Evolutionary conservation across 2,329 filamentous ascomycete genomes (phyloP).

Genomic region (Fonsecaea monophora): DNA sequence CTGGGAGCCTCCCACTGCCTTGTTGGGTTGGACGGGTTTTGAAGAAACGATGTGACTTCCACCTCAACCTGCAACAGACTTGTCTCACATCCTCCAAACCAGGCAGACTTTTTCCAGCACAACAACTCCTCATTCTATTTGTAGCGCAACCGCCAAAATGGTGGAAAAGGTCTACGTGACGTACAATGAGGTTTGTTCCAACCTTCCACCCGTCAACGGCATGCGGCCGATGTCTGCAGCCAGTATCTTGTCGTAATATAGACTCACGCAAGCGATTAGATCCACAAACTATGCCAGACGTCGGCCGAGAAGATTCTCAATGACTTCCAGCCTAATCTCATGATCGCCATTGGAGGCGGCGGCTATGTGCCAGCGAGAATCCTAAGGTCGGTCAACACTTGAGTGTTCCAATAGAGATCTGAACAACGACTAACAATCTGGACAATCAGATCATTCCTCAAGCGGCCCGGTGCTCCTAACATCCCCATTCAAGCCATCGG

Average conservation of each 20-base stretch:
- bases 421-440: slow-evolving; percentile 12
- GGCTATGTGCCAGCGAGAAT: slow-evolving; percentile 97
- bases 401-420: background rate
- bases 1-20: slow-evolving; percentile 6
- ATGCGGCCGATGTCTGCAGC: background rate
- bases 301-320: slow-evolving; percentile 80
- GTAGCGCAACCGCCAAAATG: slow-evolving; percentile 56
- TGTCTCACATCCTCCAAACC: slow-evolving; percentile 10
- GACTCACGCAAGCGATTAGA: slow-evolving; percentile 58
- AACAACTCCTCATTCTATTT: background rate
- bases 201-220: background rate
- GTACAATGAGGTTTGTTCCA: slow-evolving; percentile 78
- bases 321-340: slow-evolving; percentile 89
- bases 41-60: slow-evolving; percentile 26
- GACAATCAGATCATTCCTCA: slow-evolving; percentile 78
- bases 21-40: slow-evolving; percentile 12
- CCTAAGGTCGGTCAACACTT: slow-evolving; percentile 65
- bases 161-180: slow-evolving; percentile 87
- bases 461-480: slow-evolving; percentile 83
- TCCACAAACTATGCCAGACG: slow-evolving; percentile 95
- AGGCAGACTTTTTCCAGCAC: background rate
- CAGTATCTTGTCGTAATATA: background rate
- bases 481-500: slow-evolving; percentile 99
- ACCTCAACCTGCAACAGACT: slow-evolving; percentile 11
- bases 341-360: slow-evolving; percentile 97